Evolutionary conservation across 768 basidiomycete genomes (phyloP).

Genomic region (Bullera alba): DNA sequence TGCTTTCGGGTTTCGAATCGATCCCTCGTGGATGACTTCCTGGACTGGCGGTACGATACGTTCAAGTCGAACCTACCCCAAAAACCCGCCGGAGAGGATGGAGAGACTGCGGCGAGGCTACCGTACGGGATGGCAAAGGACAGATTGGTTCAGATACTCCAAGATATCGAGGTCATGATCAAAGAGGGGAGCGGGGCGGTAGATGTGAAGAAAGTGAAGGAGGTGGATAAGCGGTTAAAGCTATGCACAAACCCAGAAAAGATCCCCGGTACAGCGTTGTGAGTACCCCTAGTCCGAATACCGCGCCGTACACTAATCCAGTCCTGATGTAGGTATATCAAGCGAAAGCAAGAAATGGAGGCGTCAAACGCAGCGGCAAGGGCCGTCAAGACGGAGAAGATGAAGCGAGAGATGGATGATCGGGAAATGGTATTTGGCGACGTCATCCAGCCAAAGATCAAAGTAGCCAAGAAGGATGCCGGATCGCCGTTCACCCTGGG

Average conservation of each 20-base stretch:
- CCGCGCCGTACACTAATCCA: neutral
- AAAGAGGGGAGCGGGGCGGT: conserved; percentile 51
- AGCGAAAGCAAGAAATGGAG: conserved; percentile 43
- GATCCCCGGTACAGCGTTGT: conserved; percentile 66
- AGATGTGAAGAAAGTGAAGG: conserved; percentile 75
- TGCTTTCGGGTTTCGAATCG: conserved; percentile 63
- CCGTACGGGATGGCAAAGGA: conserved; percentile 23
- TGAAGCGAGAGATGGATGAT: conserved; percentile 17
- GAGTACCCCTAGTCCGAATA: conserved; percentile 19
- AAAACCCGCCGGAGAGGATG: conserved; percentile 16
- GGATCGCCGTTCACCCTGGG: too few relatives aligned
- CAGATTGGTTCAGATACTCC: conserved; percentile 46
- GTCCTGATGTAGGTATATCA: conserved; percentile 38
- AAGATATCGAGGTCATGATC: conserved; percentile 57
- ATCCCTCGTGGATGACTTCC: conserved; percentile 45
- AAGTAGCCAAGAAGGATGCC: conserved; percentile 1
- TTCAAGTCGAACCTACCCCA: neutral
- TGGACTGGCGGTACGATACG: conserved; percentile 18
- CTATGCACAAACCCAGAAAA: conserved; percentile 95
- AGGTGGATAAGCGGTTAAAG: conserved; percentile 78
- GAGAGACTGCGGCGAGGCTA: neutral
- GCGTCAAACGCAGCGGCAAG: conserved; percentile 29
- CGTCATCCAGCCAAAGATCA: conserved; percentile 6
- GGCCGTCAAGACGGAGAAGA: conserved; percentile 30
- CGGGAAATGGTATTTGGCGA: conserved; percentile 36